Base-by-base conservation (phyloP, 495 filamentous ascomycete genomes). In the Hyaloscypha variabilis region DNA sequence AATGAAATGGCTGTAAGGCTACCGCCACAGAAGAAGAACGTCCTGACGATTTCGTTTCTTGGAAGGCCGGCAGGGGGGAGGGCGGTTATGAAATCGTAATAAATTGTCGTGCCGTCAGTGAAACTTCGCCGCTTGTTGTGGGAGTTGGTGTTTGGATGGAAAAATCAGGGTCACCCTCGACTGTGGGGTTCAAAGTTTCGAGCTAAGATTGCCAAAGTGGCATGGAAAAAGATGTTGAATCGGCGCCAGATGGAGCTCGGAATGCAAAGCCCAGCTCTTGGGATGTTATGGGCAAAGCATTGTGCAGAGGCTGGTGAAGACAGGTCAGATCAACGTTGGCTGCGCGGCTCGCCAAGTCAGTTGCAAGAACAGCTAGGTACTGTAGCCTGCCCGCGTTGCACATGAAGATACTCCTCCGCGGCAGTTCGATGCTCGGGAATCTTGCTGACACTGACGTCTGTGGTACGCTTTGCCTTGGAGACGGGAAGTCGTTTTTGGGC, bases 1-100 rank as follows among this genome's bases (percentile, higher is more conserved):
- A 29, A 10, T 56, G 54, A 19, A n/a, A 50, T 42, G 31, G 26
- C 30, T 61, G 64, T 50, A 66, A 66, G 58, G 64, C 64, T 60
- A 55, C 42, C 36, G 8, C 25, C 21, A 6, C 11, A 34, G 8
- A 58, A 31, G 34, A 6, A 4, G 23, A 24, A 13, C 25, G 34
- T 14, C 19, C 39, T n/a, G 52, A 57, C 11, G 6, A 11, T 21
- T 36, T 21, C 25, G 52, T 34, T 49, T n/a, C 24, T n/a, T 51
- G 39, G 25, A 5, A n/a, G 14, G 28, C 24, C 39, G 25, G 39
- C 59, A 19, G 24, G 8, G 3, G 31, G 13, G 31, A 13, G 31
- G 6, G 13, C 19, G 51, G 25, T 54, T 23, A 23, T 54, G n/a
- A 54, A 6, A 6, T 54, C 25, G 13, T 28, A 25, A 10, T n/a